These are phyloP conservation scores for Dillenia suffruticosa DNA, from an alignment of 164 flowering plant species.

Conservation along the genomic window DNA sequence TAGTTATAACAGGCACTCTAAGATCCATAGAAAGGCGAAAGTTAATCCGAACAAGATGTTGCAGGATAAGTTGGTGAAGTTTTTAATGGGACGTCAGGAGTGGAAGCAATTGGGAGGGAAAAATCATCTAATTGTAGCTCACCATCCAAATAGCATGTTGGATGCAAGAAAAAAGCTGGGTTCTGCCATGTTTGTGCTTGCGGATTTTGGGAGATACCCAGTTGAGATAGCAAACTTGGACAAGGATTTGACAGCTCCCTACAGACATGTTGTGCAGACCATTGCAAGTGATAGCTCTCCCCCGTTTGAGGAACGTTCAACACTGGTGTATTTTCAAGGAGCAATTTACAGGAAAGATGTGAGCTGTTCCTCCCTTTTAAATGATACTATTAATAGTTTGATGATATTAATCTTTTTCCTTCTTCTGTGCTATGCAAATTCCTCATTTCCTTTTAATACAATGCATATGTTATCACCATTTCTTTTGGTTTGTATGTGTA, in stretches of 20 bases:
- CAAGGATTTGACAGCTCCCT: conserved; percentile 91
- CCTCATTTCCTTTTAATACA: no score
- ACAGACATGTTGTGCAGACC: conserved; percentile 63
- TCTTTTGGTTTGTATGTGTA: no score
- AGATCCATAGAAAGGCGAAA: conserved; percentile 42
- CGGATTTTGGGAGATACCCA: conserved; percentile 92
- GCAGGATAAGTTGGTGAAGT: conserved; percentile 62
- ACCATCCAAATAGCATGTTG: conserved; percentile 93
- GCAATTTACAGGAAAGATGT: conserved; percentile 95
- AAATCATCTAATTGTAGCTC: conserved; percentile 82
- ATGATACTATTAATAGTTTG: no score
- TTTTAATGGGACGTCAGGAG: conserved; percentile 49
- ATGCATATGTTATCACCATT: no score
- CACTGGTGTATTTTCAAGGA: conserved; percentile 73
- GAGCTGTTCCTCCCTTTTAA: conserved; percentile 27
- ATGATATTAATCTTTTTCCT: not conserved
- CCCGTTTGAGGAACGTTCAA: conserved; percentile 49
- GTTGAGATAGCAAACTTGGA: conserved; percentile 55
- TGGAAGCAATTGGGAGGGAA: conserved; percentile 71
- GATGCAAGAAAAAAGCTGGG: conserved; percentile 58
- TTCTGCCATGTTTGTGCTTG: conserved; percentile 82
- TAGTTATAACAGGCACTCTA: conserved; percentile 77
- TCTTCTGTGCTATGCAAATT: not conserved
- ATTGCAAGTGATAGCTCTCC: conserved; percentile 32
- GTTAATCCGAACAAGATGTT: conserved; percentile 49